phyloP scores from a whole-genome alignment of 1,284 basidiomycete genomes.

The Marasmius oreades region DNA sequence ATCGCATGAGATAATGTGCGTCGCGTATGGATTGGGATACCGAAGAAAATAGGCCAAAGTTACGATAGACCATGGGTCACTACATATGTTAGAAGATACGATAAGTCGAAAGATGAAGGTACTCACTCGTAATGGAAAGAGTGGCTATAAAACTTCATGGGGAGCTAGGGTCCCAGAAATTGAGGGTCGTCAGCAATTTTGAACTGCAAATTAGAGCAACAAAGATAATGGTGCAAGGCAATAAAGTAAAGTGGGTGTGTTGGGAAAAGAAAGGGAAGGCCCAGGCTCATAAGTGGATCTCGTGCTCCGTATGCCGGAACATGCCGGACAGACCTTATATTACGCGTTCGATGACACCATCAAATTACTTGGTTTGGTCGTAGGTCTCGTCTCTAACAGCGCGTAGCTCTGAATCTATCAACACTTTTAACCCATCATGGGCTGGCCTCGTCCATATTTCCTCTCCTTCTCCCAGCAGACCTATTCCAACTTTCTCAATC shows the following conservation, averaged over 20 bases:
- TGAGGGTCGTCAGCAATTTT: background rate
- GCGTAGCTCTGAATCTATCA: constrained; percentile 32
- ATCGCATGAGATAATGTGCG: constrained; percentile 94
- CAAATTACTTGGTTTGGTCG: constrained; percentile 9
- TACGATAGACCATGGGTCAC: constrained; percentile 89
- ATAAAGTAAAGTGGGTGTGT: constrained; percentile 2
- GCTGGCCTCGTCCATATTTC: constrained; percentile 62
- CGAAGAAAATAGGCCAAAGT: constrained; percentile 92
- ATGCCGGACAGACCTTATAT: background rate
- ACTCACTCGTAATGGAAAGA: constrained; percentile 79
- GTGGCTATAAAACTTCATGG: constrained; percentile 79
- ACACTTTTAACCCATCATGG: constrained; percentile 63
- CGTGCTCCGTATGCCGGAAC: background rate
- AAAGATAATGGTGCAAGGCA: background rate
- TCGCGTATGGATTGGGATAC: constrained; percentile 95
- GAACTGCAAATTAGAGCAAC: background rate
- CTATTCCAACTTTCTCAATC: constrained; percentile 39
- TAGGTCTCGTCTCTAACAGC: constrained; percentile 50
- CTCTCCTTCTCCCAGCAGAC: constrained; percentile 42
- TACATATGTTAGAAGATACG: constrained; percentile 25
- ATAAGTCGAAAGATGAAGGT: background rate
- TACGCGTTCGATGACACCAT: background rate
- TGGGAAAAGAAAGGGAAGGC: background rate
- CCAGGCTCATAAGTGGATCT: too few relatives aligned
- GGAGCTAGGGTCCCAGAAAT: constrained; percentile 1